phyloP scores from a whole-genome alignment of 2,329 filamentous ascomycete species.

The Ascochyta viciae-villosae region DNA sequence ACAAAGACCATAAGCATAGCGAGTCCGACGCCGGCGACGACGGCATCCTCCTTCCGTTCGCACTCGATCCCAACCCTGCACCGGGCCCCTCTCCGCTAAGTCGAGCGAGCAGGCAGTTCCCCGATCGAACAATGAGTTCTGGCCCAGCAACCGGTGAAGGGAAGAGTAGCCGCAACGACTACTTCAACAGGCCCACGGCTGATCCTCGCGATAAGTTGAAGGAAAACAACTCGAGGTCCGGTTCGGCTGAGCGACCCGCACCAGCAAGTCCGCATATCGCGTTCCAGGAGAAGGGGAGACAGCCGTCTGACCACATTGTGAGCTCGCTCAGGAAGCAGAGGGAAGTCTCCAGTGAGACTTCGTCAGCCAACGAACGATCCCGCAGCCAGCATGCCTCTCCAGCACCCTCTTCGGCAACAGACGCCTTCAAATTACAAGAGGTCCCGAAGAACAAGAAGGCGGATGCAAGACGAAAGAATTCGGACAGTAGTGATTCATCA shows the following conservation, averaged over 20 bases:
- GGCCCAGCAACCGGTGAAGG: constrained; percentile 30
- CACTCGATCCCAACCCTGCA: constrained; percentile 58
- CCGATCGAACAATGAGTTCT: constrained; percentile 31
- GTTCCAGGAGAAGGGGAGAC: constrained; percentile 82
- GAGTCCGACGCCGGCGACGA: constrained; percentile 64
- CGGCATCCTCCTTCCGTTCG: constrained; percentile 58
- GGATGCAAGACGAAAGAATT: constrained; percentile 54
- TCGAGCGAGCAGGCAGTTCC: constrained; percentile 41
- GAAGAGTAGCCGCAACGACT: constrained; percentile 49
- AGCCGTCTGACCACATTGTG: constrained; percentile 67
- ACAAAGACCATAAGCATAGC: constrained; percentile 76
- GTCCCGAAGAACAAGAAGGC: constrained; percentile 71
- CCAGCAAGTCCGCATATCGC: constrained; percentile 83
- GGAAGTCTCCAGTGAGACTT: constrained; percentile 41
- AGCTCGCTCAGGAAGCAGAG: constrained; percentile 59
- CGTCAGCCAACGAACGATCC: constrained; percentile 58
- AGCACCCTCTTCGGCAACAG: constrained; percentile 41
- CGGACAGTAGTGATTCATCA: constrained; percentile 51
- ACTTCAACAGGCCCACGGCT: constrained; percentile 51
- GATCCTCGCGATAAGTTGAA: constrained; percentile 52
- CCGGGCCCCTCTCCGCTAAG: constrained; percentile 50
- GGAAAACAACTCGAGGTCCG: constrained; percentile 54
- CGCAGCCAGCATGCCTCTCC: constrained; percentile 48
- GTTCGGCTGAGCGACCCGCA: constrained; percentile 52
- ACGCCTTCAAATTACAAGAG: constrained; percentile 77